These are phyloP conservation scores for Neurospora intermedia DNA, from an alignment of 495 filamentous ascomycete genomes.

Conservation along the genomic window DNA sequence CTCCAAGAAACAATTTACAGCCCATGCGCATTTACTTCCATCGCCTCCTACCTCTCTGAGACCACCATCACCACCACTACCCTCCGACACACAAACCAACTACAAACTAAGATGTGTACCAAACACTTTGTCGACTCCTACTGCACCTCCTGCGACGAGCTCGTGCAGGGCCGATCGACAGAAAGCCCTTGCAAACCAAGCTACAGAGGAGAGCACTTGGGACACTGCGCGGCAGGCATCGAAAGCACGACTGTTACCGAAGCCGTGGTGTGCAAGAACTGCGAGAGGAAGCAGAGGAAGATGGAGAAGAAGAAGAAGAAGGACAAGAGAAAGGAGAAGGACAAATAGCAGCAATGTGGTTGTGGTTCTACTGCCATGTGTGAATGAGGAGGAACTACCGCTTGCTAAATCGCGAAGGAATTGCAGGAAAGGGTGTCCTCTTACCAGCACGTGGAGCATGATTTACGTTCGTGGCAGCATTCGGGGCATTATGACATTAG, in stretches of 20 bases:
- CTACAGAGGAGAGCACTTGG: neutral
- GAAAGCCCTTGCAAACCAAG: neutral
- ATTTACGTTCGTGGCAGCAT: neutral
- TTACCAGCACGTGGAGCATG: neutral
- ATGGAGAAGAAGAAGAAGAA: neutral
- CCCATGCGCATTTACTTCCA: neutral
- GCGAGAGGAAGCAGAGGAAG: neutral
- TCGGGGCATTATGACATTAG: neutral
- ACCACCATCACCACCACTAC: neutral
- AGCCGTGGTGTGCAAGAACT: neutral
- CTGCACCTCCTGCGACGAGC: neutral
- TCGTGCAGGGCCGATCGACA: neutral
- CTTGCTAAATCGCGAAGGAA: neutral
- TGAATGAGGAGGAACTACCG: neutral
- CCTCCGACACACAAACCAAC: neutral
- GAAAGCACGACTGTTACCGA: neutral
- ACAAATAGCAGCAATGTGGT: neutral
- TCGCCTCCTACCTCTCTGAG: neutral
- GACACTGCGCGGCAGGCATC: neutral
- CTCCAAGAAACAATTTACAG: neutral
- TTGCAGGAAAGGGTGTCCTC: neutral
- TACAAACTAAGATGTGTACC: neutral
- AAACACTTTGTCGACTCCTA: neutral
- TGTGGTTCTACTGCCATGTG: neutral
- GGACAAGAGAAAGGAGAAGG: neutral